phyloP scores from a whole-genome alignment of 2,329 filamentous ascomycete species.

The Penicillium freii region DNA sequence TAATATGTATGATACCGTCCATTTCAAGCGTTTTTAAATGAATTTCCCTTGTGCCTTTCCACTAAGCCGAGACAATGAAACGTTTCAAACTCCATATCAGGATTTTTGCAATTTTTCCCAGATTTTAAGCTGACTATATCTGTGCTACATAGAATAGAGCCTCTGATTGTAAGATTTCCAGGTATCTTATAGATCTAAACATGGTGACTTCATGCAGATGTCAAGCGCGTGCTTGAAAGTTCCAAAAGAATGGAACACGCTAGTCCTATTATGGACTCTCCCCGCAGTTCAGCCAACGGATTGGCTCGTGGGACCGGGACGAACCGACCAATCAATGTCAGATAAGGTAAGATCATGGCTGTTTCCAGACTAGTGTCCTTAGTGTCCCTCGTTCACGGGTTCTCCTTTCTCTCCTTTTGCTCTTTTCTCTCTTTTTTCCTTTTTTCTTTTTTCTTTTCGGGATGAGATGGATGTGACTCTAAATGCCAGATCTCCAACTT shows the following conservation, averaged over 20 bases:
- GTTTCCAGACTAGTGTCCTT: background rate
- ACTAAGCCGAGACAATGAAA: background rate
- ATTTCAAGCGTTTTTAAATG: background rate
- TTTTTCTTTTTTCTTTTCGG: background rate
- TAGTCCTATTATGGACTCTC: background rate
- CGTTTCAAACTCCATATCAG: background rate
- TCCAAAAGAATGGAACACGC: background rate
- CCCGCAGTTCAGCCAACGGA: slow-evolving; percentile 2
- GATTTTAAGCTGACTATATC: background rate
- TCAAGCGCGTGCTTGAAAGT: background rate
- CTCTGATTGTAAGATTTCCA: background rate
- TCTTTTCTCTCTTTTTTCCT: no score
- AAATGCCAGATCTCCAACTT: background rate
- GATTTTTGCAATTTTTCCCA: background rate
- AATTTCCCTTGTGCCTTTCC: background rate
- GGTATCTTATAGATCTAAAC: background rate
- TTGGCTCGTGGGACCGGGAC: background rate
- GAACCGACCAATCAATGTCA: background rate
- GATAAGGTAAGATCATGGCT: no score
- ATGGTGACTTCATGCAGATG: background rate
- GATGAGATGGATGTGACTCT: slow-evolving; percentile 3
- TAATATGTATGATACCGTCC: background rate
- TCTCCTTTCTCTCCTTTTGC: no score
- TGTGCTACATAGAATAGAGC: background rate
- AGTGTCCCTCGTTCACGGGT: background rate